Conservation (phyloP, 1,284 basidiomycete genomes). For the Hypsizygus ulmarius region DNA sequence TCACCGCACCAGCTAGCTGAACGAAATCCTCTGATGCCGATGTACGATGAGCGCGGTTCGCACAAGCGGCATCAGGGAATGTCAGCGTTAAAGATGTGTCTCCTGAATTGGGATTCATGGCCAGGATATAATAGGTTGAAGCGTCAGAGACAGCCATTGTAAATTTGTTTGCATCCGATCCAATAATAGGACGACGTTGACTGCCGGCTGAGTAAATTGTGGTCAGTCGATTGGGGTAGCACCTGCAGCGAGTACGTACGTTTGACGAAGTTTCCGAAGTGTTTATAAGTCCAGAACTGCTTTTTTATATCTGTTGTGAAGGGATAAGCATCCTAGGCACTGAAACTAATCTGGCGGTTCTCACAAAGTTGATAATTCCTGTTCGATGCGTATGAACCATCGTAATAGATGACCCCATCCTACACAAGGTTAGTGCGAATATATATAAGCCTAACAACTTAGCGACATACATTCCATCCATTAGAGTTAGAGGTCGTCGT, state of each 20-base stretch:
- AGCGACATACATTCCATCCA: constrained; percentile 34
- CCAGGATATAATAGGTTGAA: constrained; percentile 30
- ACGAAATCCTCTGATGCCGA: constrained; percentile 36
- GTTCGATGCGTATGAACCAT: constrained; percentile 33
- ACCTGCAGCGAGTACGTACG: constrained; percentile 23
- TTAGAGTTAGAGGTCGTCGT: constrained; percentile 31
- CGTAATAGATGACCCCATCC: constrained; percentile 41
- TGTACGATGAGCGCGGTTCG: constrained; percentile 29
- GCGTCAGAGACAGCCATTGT: constrained; percentile 34
- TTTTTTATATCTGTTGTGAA: constrained; percentile 33
- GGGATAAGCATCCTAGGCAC: constrained; percentile 2
- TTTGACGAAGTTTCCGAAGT: constrained; percentile 40
- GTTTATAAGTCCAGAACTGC: constrained; percentile 40
- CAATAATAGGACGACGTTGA: constrained; percentile 31
- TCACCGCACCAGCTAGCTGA: constrained; percentile 23
- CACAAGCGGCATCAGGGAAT: constrained; percentile 34
- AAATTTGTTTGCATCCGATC: constrained; percentile 28
- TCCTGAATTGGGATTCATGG: constrained; percentile 35
- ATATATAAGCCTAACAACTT: not conserved
- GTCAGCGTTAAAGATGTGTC: constrained; percentile 31
- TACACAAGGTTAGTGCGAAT: constrained; percentile 10
- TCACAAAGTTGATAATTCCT: constrained; percentile 36
- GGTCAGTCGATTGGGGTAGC: not conserved
- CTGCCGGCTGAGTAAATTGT: constrained; percentile 28
- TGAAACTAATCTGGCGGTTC: not conserved